phyloP scores from a whole-genome alignment of 257 asterid species.

The Petunia axillaris region DNA sequence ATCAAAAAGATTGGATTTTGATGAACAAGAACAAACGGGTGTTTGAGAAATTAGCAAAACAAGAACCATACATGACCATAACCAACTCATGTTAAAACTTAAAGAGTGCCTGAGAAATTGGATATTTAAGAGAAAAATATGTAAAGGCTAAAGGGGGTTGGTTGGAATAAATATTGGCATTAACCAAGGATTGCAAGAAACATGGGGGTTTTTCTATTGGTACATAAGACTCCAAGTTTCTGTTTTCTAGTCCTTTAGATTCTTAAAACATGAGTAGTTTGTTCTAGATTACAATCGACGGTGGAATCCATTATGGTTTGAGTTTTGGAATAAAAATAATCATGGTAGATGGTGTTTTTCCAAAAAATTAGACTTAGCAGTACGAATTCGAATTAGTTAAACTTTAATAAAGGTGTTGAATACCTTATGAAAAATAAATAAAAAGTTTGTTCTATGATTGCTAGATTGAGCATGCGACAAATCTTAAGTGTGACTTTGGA shows the following conservation, averaged over 20 bases:
- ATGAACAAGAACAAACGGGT: constrained; percentile 48
- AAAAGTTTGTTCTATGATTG: no score
- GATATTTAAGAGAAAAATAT: neutral
- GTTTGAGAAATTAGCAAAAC: constrained; percentile 39
- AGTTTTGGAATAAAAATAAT: no score
- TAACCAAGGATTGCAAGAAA: constrained; percentile 36
- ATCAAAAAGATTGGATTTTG: constrained; percentile 64
- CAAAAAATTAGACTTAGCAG: no score
- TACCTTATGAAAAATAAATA: no score
- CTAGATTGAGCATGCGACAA: no score
- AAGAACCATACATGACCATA: constrained; percentile 37
- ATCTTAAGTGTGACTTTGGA: no score
- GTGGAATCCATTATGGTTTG: no score
- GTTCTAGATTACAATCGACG: no score
- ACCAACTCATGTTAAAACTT: constrained; percentile 47
- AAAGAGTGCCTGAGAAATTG: neutral
- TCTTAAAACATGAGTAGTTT: neutral
- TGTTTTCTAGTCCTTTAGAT: constrained; percentile 3
- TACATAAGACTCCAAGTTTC: constrained; percentile 13
- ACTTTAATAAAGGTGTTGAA: no score
- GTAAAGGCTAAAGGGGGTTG: neutral
- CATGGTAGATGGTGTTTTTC: no score
- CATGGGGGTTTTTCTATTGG: constrained; percentile 31
- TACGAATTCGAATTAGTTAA: no score
- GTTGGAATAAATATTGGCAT: constrained; percentile 24